Evolutionary conservation across 192 early-diverging fungal genomes (phyloP), one percentile per base, ranked within the genome.

Genomic region (Backusella morwellensis): DNA sequence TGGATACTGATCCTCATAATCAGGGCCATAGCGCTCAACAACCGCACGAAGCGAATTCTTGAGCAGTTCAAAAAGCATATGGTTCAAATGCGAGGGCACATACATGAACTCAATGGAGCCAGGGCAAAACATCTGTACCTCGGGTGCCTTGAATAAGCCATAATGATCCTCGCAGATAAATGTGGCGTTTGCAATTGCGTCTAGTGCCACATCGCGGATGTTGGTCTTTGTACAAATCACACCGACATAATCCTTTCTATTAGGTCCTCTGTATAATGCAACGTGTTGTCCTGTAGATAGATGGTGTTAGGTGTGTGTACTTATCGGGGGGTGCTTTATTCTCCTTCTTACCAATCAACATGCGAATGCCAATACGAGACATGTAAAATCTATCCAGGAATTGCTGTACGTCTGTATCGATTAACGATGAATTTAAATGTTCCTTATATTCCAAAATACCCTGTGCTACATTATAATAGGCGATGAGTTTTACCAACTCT

Each of bases 321-420:
- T 32, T 32, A 32, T 40, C 1, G 38, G 7, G 7, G 7, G 38
- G 7, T 40, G 38, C 9, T 40, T 40, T 40, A 9, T 11, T 40
- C 11, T 40, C 6, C 8, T 11, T 9, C 38, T 84, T 89, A 81
- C 94, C 97, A 77, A 99, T 96, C 68, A 99, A 88, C 94, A 97
- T 96, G 68, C 97, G 92, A 81, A 99, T 97, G n/a, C 97, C 97
- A 75, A 98, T 98, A 69, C 97, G 93, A 34, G 94, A 96, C 91
- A 97, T 93, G 85, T 98, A 97, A 86, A 98, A 98, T 41, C 95
- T 91, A 85, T 97, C 96, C 75, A 98, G 83, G 75, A 98, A 98
- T 35, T 90, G 86, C 84, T 98, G 96, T 17, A 97, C 88, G 50
- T 89, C 92, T 21, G 90, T 90, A 83, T 93, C 89, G 47, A 94